Conservation (phyloP, 1,284 basidiomycete species). For the Trichosporon sp. region DNA sequence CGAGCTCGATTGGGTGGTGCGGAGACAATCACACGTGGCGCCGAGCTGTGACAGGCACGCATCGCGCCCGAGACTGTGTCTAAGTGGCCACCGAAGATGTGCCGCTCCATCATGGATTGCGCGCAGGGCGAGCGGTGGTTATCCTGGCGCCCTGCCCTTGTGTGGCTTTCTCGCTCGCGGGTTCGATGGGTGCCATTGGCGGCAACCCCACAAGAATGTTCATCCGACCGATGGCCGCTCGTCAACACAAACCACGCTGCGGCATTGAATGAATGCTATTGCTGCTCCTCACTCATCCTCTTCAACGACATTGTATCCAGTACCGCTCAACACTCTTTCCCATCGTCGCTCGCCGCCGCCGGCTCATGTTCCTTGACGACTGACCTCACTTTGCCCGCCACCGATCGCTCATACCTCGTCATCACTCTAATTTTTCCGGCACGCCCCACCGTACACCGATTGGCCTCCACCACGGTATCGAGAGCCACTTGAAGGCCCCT, state of each 20-base stretch:
- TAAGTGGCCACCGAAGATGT: background rate
- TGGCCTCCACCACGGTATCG: background rate
- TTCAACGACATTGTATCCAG: background rate
- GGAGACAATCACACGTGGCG: background rate
- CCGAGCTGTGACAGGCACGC: background rate
- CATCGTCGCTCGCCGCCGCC: background rate
- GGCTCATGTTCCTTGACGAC: background rate
- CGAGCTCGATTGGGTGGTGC: background rate
- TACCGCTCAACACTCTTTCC: background rate
- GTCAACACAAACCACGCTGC: background rate
- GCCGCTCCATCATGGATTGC: background rate
- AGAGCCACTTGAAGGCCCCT: background rate
- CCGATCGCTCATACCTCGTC: background rate
- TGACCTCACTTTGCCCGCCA: background rate
- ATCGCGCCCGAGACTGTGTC: background rate
- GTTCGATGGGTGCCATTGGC: background rate
- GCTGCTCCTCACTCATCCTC: background rate
- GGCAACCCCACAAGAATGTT: constrained; percentile 2
- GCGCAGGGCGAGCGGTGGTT: too few species aligned
- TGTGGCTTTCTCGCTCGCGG: background rate
- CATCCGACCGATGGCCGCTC: background rate
- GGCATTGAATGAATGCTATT: too few species aligned
- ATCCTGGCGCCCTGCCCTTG: background rate
- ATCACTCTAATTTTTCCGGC: background rate
- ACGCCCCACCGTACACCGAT: background rate